Percentiles rank a stretch among this genome's conserved stretches.
phyloP scores from a whole-genome alignment of 345 rosid species.

The Clausena lansium region DNA sequence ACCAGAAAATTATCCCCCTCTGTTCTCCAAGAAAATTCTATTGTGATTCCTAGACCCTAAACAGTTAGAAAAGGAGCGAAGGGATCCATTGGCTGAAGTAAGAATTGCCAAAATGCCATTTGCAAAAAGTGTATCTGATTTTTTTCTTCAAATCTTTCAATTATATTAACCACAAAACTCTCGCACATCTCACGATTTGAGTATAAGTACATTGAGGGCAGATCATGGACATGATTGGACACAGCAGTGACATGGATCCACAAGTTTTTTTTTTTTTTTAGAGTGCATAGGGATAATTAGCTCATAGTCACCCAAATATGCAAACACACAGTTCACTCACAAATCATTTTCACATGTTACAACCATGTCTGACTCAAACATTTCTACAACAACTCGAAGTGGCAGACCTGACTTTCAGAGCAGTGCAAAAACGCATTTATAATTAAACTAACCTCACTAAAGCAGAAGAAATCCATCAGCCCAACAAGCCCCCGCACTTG shows the following conservation, averaged over 20 bases:
- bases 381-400: background rate
- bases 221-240: background rate
- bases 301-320: background rate
- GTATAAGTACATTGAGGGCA: background rate
- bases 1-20: background rate
- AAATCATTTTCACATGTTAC: background rate
- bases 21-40: background rate
- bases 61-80: background rate
- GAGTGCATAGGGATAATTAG: background rate
- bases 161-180: background rate
- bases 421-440: background rate
- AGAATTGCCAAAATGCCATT: background rate
- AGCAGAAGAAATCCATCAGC: constrained; percentile 98
- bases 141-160: background rate
- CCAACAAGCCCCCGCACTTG: constrained; percentile 91
- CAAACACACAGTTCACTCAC: background rate
- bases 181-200: background rate
- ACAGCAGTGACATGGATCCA: background rate
- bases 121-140: background rate
- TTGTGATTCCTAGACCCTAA: background rate
- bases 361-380: background rate
- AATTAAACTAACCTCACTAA: constrained; percentile 72
- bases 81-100: background rate
- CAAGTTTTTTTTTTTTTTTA: background rate
- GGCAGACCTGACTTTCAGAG: background rate